Evolutionary conservation across 352 stramenopile genomes (phyloP).

Genomic region (Phytophthora boehmeriae): DNA sequence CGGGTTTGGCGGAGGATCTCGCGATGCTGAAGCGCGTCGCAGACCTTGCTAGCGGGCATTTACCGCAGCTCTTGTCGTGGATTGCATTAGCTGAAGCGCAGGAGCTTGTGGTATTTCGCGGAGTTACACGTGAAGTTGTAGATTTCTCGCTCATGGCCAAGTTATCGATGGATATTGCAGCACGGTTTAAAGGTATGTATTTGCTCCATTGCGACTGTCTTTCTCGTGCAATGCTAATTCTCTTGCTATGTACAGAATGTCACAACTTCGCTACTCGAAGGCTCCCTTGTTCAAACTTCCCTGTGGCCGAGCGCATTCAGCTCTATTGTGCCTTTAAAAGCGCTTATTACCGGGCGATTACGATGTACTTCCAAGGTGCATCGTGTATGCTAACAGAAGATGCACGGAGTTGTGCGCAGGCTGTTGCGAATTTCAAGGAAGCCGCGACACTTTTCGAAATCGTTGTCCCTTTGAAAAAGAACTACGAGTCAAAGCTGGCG

Average conservation of each 20-base stretch:
- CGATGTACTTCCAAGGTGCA: conserved; percentile 68
- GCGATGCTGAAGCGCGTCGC: conserved; percentile 51
- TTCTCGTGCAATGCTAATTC: conserved; percentile 1
- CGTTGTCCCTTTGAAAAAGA: conserved; percentile 36
- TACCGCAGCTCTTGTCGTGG: conserved; percentile 58
- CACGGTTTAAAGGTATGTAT: conserved; percentile 48
- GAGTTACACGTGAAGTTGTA: conserved; percentile 59
- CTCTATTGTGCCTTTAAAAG: conserved; percentile 65
- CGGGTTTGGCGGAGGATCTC: conserved; percentile 28
- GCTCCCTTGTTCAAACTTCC: conserved; percentile 46
- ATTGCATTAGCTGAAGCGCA: conserved; percentile 68
- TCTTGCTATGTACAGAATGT: conserved; percentile 26
- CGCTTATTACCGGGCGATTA: conserved; percentile 61
- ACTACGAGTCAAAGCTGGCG: conserved; percentile 46
- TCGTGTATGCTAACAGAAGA: conserved; percentile 62
- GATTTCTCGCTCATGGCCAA: conserved; percentile 76
- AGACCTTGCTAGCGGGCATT: conserved; percentile 56
- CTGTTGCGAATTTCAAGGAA: conserved; percentile 68
- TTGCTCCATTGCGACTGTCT: neutral
- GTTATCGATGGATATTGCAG: conserved; percentile 59
- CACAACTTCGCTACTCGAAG: conserved; percentile 33
- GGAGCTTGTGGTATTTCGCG: conserved; percentile 68
- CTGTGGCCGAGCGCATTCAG: conserved; percentile 42
- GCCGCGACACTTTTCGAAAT: conserved; percentile 39
- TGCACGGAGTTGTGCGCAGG: conserved; percentile 49